Evolutionary conservation across 2,329 filamentous ascomycete species (phyloP).

Genomic region (Diplodia sapinea): DNA sequence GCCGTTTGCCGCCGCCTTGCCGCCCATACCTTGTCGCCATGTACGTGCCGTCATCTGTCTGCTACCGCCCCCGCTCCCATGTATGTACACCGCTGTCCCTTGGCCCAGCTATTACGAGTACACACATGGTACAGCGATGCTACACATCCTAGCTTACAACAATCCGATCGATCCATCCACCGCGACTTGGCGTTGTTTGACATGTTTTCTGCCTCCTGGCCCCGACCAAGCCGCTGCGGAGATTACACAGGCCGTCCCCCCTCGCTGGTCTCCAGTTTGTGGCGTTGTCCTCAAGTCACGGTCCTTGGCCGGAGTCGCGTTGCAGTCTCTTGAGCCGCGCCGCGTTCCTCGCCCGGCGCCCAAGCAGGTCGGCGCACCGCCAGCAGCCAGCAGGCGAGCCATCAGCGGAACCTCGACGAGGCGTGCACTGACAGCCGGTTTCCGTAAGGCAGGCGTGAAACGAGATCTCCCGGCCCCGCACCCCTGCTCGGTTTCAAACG

Average conservation of each 20-base stretch:
- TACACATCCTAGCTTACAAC: neutral
- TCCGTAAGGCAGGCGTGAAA: conserved; percentile 23
- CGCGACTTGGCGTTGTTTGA: conserved; percentile 9
- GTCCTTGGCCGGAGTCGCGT: neutral
- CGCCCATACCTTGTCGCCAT: neutral
- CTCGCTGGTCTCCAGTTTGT: neutral
- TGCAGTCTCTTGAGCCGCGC: neutral
- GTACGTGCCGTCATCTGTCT: conserved; percentile 14
- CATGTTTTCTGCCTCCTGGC: conserved; percentile 4
- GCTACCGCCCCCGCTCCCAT: conserved; percentile 7
- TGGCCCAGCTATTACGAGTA: conserved; percentile 8
- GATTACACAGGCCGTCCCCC: conserved; percentile 15
- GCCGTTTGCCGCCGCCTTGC: neutral
- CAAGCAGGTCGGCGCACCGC: neutral
- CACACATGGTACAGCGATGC: neutral
- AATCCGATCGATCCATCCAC: neutral
- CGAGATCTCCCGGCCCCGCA: conserved; percentile 24
- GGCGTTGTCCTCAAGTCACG: neutral
- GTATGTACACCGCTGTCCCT: neutral
- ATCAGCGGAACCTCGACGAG: neutral
- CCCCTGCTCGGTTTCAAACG: conserved; percentile 28
- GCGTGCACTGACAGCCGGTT: neutral
- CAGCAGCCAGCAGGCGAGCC: neutral
- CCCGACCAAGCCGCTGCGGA: conserved; percentile 3
- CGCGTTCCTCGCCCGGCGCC: neutral